These are phyloP conservation scores for Sporisorium iseilematis-ciliati DNA, from an alignment of 1,284 basidiomycete species.

Conservation along the genomic window DNA sequence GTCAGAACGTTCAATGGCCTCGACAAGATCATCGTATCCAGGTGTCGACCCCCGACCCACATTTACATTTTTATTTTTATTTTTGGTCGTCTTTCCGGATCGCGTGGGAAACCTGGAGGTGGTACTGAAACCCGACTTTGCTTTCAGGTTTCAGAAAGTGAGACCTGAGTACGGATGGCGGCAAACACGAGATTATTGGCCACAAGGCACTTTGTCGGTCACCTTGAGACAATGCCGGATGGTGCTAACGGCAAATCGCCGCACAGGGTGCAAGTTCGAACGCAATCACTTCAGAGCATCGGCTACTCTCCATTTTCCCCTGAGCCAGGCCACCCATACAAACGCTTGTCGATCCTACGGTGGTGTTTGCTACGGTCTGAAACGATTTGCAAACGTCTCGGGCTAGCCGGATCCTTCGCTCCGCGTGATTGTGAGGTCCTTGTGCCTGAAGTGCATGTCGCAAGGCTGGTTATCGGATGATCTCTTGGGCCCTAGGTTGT, in stretches of 20 bases:
- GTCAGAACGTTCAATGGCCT: conserved; percentile 24
- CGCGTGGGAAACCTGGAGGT: neutral
- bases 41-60: neutral
- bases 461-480: neutral
- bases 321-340: neutral
- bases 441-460: conserved; percentile 1
- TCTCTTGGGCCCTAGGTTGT: neutral
- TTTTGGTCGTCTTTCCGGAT: too few species aligned
- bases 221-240: too few species aligned
- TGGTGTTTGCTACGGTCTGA: neutral
- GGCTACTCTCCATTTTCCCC: neutral
- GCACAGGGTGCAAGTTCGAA: neutral
- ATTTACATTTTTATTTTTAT: neutral
- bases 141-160: neutral
- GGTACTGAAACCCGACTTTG: neutral
- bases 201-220: neutral
- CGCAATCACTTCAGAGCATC: neutral
- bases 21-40: conserved; percentile 5
- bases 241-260: conserved; percentile 3
- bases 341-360: neutral
- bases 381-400: neutral
- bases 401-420: neutral
- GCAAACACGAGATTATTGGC: neutral
- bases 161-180: neutral
- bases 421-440: neutral